These are phyloP conservation scores for Penicillium decumbens DNA, from an alignment of 2,329 filamentous ascomycete genomes.

Conservation along the genomic window DNA sequence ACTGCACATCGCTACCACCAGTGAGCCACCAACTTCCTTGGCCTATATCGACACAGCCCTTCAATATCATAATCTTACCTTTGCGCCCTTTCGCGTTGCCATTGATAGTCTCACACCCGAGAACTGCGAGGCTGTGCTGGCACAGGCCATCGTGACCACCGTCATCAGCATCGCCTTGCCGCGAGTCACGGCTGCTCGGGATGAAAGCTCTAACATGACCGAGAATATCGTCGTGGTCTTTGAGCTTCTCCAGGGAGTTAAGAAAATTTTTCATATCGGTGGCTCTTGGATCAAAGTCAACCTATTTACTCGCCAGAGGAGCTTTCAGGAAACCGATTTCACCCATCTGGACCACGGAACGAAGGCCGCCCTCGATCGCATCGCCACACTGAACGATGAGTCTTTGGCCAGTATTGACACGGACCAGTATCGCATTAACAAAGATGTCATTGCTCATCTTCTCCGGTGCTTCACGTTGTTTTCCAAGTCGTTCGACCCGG, in stretches of 20 bases:
- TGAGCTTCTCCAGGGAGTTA: constrained; percentile 35
- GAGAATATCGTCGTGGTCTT: constrained; percentile 37
- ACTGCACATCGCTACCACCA: constrained; percentile 37
- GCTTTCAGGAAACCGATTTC: constrained; percentile 43
- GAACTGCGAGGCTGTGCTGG: constrained; percentile 38
- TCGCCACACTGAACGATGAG: constrained; percentile 29
- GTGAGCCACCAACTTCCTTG: constrained; percentile 27
- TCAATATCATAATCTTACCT: constrained; percentile 35
- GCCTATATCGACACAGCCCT: constrained; percentile 37
- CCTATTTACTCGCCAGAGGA: constrained; percentile 45
- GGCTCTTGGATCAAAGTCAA: constrained; percentile 47
- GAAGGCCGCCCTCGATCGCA: constrained; percentile 25
- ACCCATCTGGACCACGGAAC: constrained; percentile 25
- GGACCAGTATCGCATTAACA: constrained; percentile 29
- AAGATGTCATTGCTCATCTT: constrained; percentile 28
- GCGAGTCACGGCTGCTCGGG: constrained; percentile 27
- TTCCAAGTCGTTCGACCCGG: constrained; percentile 22
- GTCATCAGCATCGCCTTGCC: constrained; percentile 36
- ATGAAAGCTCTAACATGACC: constrained; percentile 30
- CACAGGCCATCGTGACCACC: constrained; percentile 36
- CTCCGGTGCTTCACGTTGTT: constrained; percentile 29
- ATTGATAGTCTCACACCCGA: constrained; percentile 33
- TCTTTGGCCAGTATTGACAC: constrained; percentile 23
- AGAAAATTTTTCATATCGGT: constrained; percentile 32
- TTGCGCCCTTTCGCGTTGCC: constrained; percentile 33